Evolutionary conservation across 2,329 filamentous ascomycete genomes (phyloP), one percentile per base, ranked within the genome.

Genomic region (Ophiostoma triangulosporum): DNA sequence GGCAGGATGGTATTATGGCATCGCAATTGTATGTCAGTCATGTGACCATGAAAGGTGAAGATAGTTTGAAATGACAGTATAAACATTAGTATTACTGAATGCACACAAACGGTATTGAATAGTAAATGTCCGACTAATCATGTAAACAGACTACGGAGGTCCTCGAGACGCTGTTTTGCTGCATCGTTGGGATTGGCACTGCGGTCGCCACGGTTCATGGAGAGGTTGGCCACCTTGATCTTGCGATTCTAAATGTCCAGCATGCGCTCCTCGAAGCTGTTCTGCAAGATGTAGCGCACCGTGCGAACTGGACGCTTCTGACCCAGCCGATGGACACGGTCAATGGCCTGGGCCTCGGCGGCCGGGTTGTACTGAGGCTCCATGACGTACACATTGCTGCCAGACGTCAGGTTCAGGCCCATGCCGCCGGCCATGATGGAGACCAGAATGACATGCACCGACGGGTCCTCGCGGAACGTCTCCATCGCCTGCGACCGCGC

Each of bases 311-410:
- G 79, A n/a, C 93, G 77, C 61, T 80, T 93, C 71, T 98, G 93
- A 0, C 93, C 90, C 1, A 96, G 73, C 17, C 90, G 83, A 65
- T 95, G 90, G 6, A 98, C 88, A 29, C 93, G 87, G 65, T 97
- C 93, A 7, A 97, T 78, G 2, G 93, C 93, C 69, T 98, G 93
- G 5, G 89, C 87, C 67, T 98, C 91, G 0, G 90, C 88, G 0
- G 89, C 90, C 0, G 93, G 93, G 63, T 98, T 98, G 71, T 91
- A 98, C 64, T 96, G 90, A 4, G 93, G 93, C 66, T 98, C 93
- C 91, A 98, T 97, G 62, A 97, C 86, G 65, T 93, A 97, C 14
- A 94, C 91, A 53, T 80, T 85, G 64, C 83, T 93, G 31, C 84
- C 91, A 0, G 86, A 75, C 0, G 90, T 96, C 53, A 97, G 72